These are phyloP conservation scores for Tylopilus felleus DNA, from an alignment of 768 basidiomycete species.

Conservation along the genomic window DNA sequence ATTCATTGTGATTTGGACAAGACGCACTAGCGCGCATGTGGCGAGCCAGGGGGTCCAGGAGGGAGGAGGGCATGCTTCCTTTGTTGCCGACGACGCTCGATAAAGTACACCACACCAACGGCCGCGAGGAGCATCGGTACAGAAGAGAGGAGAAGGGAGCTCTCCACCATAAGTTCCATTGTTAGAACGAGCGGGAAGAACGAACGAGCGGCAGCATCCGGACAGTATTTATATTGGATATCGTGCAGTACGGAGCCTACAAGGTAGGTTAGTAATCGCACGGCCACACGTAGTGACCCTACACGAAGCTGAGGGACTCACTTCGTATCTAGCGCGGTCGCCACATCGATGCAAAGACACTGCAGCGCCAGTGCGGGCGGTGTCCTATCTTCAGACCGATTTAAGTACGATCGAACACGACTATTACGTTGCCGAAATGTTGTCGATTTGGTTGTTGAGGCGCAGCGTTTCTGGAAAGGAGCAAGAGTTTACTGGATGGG, in stretches of 20 bases:
- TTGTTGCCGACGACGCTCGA: slow-evolving; percentile 1
- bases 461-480: background rate
- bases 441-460: too few species aligned
- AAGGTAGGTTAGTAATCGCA: too few species aligned
- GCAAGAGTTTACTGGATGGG: background rate
- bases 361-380: too few species aligned
- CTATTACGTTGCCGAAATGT: too few species aligned
- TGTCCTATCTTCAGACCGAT: too few species aligned
- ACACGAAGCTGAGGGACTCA: too few species aligned
- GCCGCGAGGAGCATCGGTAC: background rate
- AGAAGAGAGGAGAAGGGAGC: background rate
- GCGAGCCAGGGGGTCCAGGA: slow-evolving; percentile 20
- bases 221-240: background rate
- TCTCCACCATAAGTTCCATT: background rate
- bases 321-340: too few species aligned
- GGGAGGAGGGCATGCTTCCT: slow-evolving; percentile 15
- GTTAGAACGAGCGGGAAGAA: too few species aligned
- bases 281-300: too few species aligned
- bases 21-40: slow-evolving; percentile 21
- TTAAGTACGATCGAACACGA: too few species aligned
- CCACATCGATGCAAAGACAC: too few species aligned
- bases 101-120: background rate
- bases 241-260: too few species aligned
- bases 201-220: background rate
- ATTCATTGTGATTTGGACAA: background rate